Evolutionary conservation across 495 filamentous ascomycete species (phyloP), one percentile per base, ranked within the genome.

Genomic region (Amniculicola lignicola): DNA sequence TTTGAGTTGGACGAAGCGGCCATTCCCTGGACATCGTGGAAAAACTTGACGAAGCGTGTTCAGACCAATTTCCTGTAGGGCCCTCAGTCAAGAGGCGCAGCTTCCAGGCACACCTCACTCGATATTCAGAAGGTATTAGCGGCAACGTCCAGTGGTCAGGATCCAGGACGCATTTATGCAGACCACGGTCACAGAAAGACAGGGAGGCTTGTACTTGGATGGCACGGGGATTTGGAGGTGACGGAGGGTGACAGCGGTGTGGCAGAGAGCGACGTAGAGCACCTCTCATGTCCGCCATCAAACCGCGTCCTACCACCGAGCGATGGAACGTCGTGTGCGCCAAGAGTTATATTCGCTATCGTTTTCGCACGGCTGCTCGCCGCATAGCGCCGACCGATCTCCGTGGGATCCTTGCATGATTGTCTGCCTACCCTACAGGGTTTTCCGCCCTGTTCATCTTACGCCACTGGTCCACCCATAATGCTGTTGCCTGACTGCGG

Each of bases 201-300:
- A 50, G 48, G 48, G 35, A 39, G 31, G 48, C 48, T 39, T 51
- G 31, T 51, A 51, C 24, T 51, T 51, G 35, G 48, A 51, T 51
- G 48, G 48, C 48, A 41, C n/a, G n/a, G n/a, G n/a, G n/a, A n/a
- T n/a, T n/a, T n/a, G n/a, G n/a, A n/a, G n/a, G n/a, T n/a, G n/a
- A n/a, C n/a, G n/a, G n/a, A n/a, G n/a, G n/a, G n/a, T n/a, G n/a
- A n/a, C n/a, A n/a, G n/a, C n/a, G n/a, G 48, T 51, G 15, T 51
- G 41, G 48, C 48, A 33, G 48, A 51, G 48, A 51, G 48, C 48
- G 48, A 40, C 48, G 48, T 36, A 51, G 48, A 51, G 48, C 19
- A 51, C 22, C 48, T 39, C 29, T 35, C 29, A 35, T 35, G 29
- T 35, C 29, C 29, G 29, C 29, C n/a, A n/a, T 35, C 29, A 35